These are phyloP conservation scores for Irpex rosettiformis DNA, from an alignment of 1,284 basidiomycete genomes.

Conservation along the genomic window DNA sequence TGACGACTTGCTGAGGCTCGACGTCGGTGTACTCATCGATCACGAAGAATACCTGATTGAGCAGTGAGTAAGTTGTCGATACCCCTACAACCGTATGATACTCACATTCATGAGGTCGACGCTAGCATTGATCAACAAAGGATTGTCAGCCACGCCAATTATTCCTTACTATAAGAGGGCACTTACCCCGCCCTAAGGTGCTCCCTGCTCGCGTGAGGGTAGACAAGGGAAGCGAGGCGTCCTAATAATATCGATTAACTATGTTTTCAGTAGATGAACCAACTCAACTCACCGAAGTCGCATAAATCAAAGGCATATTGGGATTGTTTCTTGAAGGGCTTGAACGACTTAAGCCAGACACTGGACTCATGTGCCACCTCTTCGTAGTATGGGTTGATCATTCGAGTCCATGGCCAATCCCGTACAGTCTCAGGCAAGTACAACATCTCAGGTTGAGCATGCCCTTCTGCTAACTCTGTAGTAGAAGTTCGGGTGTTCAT, in stretches of 20 bases:
- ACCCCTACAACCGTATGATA: neutral
- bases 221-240: neutral
- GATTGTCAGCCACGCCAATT: neutral
- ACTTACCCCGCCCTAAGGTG: neutral
- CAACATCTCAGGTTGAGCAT: neutral
- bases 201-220: neutral
- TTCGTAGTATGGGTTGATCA: slow-evolving; percentile 22
- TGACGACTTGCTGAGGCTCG: slow-evolving; percentile 20
- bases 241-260: neutral
- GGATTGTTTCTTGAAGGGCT: slow-evolving; percentile 22
- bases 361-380: slow-evolving; percentile 23
- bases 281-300: slow-evolving; percentile 22
- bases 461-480: no score
- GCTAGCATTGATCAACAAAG: slow-evolving; percentile 15
- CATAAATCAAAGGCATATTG: slow-evolving; percentile 29
- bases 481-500: no score
- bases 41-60: slow-evolving; percentile 33
- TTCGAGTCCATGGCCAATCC: slow-evolving; percentile 25
- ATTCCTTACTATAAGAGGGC: no score
- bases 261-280: slow-evolving; percentile 9
- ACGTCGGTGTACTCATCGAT: slow-evolving; percentile 38
- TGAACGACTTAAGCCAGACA: slow-evolving; percentile 28
- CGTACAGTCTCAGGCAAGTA: slow-evolving; percentile 23
- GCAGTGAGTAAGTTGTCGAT: no score
- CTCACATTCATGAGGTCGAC: slow-evolving; percentile 33